Evolutionary conservation across 345 rosid genomes (phyloP), one percentile per base, ranked within the genome.

Genomic region (Murraya koenigii): DNA sequence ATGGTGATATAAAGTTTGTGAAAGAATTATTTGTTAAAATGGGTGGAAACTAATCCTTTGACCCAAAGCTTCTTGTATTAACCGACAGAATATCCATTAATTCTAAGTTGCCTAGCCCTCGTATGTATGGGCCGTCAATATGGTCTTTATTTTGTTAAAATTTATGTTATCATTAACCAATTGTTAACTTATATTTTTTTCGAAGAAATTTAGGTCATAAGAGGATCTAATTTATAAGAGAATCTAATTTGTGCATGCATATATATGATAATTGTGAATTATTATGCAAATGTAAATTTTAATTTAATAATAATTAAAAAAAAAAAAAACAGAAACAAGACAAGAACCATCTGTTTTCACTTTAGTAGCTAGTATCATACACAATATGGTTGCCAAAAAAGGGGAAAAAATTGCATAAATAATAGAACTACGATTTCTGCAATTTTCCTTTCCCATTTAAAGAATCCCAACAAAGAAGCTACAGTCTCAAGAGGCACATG

Each of bases 401-500:
- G 8, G 4, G 8, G 3, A 38, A 38, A 10, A 38, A 67, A 38
- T 39, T 15, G 6, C 26, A 25, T 25, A 17, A 10, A 41, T 17
- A 15, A 35, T 33, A 35, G n/a, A 2, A 30, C 30, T 32, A 0
- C 7, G 4, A 19, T 20, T 38, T 11, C 44, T 22, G 17, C 44
- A 74, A 41, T 15, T 52, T 17, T 52, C 7, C 8, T 39, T 19
- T 44, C 25, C 33, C 3, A 41, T 75, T 49, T 14, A 32, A 63
- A 63, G 49, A 49, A 49, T 4, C 35, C 22, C 28, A 41, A 23
- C 3, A 7, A 15, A 14, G 62, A 14, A 39, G 23, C 72, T 52
- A 10, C 22, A 10, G 1, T 44, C 62, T 88, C 86, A 90, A 19
- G 88, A 75, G 38, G 86, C 89, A 79, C 94, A 90, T 63, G 88